phyloP scores from a whole-genome alignment of 441 rosid species.

The Aquilaria agallochum region DNA sequence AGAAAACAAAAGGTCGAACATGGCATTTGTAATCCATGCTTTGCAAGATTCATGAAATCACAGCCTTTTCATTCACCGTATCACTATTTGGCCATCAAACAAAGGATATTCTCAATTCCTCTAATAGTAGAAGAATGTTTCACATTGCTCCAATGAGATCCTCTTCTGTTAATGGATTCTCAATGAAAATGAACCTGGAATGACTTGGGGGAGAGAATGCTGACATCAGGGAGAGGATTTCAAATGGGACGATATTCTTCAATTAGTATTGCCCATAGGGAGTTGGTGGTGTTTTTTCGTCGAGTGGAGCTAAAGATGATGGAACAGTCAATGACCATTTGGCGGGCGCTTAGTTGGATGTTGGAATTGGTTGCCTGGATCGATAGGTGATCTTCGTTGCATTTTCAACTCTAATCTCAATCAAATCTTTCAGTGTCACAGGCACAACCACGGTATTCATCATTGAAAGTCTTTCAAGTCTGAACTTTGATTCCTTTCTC shows the following conservation, averaged over 20 bases:
- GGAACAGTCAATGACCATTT: conserved; percentile 41
- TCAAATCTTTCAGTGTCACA: too few species aligned
- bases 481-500: too few species aligned
- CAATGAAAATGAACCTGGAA: conserved; percentile 32
- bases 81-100: conserved; percentile 23
- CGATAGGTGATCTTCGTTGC: conserved; percentile 83
- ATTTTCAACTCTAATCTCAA: conserved; percentile 61
- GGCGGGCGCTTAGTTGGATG: conserved; percentile 84
- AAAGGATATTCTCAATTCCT: conserved; percentile 16
- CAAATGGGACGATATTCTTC: conserved; percentile 43
- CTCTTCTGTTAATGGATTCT: conserved; percentile 60
- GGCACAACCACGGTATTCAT: too few species aligned
- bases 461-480: too few species aligned
- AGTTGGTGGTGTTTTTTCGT: conserved; percentile 90
- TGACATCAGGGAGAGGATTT: conserved; percentile 40
- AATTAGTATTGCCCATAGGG: conserved; percentile 79
- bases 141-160: conserved; percentile 23
- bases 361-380: conserved; percentile 87
- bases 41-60: background rate
- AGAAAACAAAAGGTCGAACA: too few species aligned
- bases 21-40: too few species aligned
- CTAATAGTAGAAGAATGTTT: conserved; percentile 1
- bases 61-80: conserved; percentile 15
- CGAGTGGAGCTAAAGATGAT: conserved; percentile 45
- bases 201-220: conserved; percentile 27